phyloP scores from a whole-genome alignment of 495 filamentous ascomycete species.

The Staphylotrichum longicolle region DNA sequence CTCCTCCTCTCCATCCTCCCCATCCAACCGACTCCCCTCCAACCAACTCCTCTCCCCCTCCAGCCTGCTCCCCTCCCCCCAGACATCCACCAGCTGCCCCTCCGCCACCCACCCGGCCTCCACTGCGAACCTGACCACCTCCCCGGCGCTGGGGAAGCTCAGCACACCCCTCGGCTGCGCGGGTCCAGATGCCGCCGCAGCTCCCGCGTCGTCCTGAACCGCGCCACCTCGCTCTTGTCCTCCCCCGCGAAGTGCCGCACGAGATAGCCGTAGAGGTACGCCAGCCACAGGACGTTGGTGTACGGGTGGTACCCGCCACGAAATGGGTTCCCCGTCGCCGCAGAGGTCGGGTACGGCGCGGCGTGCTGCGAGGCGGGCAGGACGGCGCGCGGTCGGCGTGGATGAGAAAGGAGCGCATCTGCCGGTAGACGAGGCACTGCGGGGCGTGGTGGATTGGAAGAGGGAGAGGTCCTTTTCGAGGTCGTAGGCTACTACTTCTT shows the following conservation, averaged over 20 bases:
- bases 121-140: constrained; percentile 43
- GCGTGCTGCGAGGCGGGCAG: constrained; percentile 37
- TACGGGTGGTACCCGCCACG: constrained; percentile 47
- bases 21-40: background rate
- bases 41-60: background rate
- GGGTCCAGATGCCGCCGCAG: constrained; percentile 42
- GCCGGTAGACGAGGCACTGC: constrained; percentile 48
- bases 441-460: constrained; percentile 52
- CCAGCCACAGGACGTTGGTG: constrained; percentile 56
- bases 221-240: constrained; percentile 32
- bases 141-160: constrained; percentile 43
- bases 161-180: constrained; percentile 37
- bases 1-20: constrained; percentile 2
- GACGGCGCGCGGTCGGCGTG: constrained; percentile 33
- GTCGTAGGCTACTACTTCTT: constrained; percentile 40
- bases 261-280: constrained; percentile 49
- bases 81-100: constrained; percentile 41
- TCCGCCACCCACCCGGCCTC: constrained; percentile 48
- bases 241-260: constrained; percentile 35
- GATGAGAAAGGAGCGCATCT: constrained; percentile 52
- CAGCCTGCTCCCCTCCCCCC: constrained; percentile 6
- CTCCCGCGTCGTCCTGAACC: constrained; percentile 44
- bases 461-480: constrained; percentile 52
- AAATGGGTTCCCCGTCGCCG: constrained; percentile 36
- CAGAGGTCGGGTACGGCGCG: constrained; percentile 34